Evolutionary conservation across 805 yeast genomes (phyloP), one percentile per base, ranked within the genome.

Genomic region (Yamadazyma philogaea): DNA sequence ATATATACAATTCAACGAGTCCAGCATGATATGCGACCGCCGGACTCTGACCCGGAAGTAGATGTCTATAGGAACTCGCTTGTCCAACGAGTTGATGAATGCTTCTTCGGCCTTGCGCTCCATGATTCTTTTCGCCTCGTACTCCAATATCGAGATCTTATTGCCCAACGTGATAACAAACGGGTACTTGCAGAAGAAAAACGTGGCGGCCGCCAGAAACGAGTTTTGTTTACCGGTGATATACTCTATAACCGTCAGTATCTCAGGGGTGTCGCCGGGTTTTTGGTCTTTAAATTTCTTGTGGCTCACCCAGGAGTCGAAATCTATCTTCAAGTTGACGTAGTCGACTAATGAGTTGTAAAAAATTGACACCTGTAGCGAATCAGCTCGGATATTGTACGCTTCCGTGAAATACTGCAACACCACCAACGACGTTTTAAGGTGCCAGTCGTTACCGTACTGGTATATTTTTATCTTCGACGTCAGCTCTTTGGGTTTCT

Each of bases 91-190:
- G 40, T 76, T 78, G 31, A 89, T 75, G 53, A 89, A 89, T 0
- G 96, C 96, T 57, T 87, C 91, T 53, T 88, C 96, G 0, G 96
- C 96, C 53, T 84, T 82, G 40, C 84, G 66, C 53, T 85, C 93
- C 96, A 89, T 89, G 40, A 78, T 83, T 36, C 83, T 63, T 47
- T 80, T 75, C 0, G 91, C 88, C 56, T 88, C 96, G 57, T 86
- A 81, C 51, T 87, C 95, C 48, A 91, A 63, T 2, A 91, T 79
- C 0, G 83, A 72, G 2, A 89, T 84, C 59, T 91, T 91, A 1
- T 88, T 76, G 0, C 95, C 96, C 45, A 91, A 61, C 0, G 95
- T 81, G 18, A 91, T 64, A 39, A 88, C 64, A 56, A 86, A 89
- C 1, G 97, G 96, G 51, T 74, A 89, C 49, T 85, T 84, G 57